Evolutionary conservation across 257 asterid species (phyloP).

Genomic region (Nemophila menziesii): DNA sequence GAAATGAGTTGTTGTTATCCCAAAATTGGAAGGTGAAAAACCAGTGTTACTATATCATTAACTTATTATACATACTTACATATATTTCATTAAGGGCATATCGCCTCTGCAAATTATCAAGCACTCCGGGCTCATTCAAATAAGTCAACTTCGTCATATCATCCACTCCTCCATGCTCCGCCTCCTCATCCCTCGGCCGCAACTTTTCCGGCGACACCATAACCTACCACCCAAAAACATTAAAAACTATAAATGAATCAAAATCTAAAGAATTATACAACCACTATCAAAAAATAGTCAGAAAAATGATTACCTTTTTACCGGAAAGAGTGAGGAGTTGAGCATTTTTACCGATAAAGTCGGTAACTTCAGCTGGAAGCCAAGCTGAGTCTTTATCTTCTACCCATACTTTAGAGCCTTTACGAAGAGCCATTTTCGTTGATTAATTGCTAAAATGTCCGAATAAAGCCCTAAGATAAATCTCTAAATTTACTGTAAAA

Average conservation of each 20-base stretch:
- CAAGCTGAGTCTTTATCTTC: conserved; percentile 70
- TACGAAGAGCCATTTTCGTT: conserved; percentile 54
- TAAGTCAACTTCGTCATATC: conserved; percentile 93
- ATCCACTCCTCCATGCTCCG: conserved; percentile 95
- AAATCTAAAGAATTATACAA: conserved; percentile 2
- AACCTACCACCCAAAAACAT: conserved; percentile 23
- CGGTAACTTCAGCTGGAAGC: conserved; percentile 69
- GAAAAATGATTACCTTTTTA: conserved; percentile 45
- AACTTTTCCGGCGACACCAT: conserved; percentile 54
- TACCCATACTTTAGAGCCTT: conserved; percentile 80
- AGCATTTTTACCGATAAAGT: conserved; percentile 60
- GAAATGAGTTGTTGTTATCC: neutral
- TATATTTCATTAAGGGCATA: conserved; percentile 85
- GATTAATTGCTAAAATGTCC: conserved; percentile 12
- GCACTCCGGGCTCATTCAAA: conserved; percentile 92
- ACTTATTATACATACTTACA: conserved; percentile 37
- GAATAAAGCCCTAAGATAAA: conserved; percentile 30
- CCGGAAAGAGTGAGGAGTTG: conserved; percentile 55
- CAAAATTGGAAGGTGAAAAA: no score
- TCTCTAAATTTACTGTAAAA: neutral
- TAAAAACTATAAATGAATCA: neutral
- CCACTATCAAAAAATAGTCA: neutral
- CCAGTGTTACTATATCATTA: no score
- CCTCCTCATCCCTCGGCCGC: conserved; percentile 71
- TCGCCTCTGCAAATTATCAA: conserved; percentile 80